Conservation (phyloP, 495 filamentous ascomycete species). For the Aspergillus ostianus region DNA sequence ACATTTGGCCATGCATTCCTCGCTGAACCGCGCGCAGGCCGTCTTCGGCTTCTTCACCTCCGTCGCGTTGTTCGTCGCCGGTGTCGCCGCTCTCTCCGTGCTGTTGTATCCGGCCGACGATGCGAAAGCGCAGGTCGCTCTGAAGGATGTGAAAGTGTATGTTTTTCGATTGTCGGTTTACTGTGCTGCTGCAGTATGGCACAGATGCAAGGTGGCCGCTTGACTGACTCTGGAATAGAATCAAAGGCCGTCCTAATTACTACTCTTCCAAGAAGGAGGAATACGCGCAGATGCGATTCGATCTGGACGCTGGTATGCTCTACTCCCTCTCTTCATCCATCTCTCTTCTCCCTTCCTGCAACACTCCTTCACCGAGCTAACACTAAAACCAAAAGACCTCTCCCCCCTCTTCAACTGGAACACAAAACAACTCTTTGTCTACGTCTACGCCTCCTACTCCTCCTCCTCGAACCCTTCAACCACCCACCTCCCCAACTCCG, state of each 20-base stretch:
- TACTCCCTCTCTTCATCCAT: not conserved
- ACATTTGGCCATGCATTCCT: slow-evolving; percentile 72
- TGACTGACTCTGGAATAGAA: slow-evolving; percentile 43
- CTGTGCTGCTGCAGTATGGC: not conserved
- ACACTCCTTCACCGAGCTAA: not conserved
- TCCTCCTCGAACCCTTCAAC: slow-evolving; percentile 34
- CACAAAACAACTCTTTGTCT: slow-evolving; percentile 98
- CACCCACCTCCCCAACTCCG: slow-evolving; percentile 42
- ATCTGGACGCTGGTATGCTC: slow-evolving; percentile 67
- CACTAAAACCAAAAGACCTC: slow-evolving; percentile 59
- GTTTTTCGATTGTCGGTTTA: slow-evolving; percentile 22
- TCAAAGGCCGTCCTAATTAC: slow-evolving; percentile 88
- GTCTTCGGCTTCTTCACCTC: slow-evolving; percentile 98
- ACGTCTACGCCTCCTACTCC: slow-evolving; percentile 86
- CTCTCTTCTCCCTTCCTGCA: not conserved
- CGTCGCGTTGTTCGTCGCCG: slow-evolving; percentile 77
- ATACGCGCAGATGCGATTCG: slow-evolving; percentile 91
- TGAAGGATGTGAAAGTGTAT: slow-evolving; percentile 87
- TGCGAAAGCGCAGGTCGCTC: slow-evolving; percentile 60
- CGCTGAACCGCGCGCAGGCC: slow-evolving; percentile 79
- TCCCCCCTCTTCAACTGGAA: slow-evolving; percentile 97
- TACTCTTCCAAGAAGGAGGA: slow-evolving; percentile 90
- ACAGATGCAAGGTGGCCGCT: not conserved
- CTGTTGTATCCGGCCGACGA: slow-evolving; percentile 64
- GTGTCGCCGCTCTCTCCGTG: slow-evolving; percentile 74